Conservation (phyloP, 768 basidiomycete genomes). For the Russula vinacea region DNA sequence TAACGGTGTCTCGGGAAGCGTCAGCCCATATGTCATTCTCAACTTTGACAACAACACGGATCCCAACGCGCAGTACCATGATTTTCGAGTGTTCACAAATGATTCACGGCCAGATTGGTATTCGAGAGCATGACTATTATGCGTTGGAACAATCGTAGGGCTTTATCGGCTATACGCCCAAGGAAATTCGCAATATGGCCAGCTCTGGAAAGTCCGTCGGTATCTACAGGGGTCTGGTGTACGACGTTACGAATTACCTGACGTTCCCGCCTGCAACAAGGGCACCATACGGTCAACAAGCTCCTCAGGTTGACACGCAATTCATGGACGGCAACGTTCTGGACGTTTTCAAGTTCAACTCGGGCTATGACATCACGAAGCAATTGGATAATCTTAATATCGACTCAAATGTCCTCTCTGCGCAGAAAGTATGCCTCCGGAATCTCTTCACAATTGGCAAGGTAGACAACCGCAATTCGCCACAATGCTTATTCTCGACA, state of each 20-base stretch:
- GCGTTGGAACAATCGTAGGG: constrained; percentile 89
- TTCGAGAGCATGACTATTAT: constrained; percentile 90
- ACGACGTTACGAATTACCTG: constrained; percentile 83
- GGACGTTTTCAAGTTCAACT: constrained; percentile 68
- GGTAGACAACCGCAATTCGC: constrained; percentile 87
- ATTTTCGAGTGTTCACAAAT: constrained; percentile 85
- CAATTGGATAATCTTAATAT: constrained; percentile 59
- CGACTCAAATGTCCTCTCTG: constrained; percentile 53
- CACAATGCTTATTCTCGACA: constrained; percentile 87
- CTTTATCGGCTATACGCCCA: constrained; percentile 80
- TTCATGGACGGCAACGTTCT: constrained; percentile 76
- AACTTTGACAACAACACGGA: constrained; percentile 75
- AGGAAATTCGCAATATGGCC: constrained; percentile 70
- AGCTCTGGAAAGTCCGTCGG: constrained; percentile 61
- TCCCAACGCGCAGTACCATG: constrained; percentile 81
- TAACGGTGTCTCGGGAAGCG: constrained; percentile 73
- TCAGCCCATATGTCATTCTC: constrained; percentile 75
- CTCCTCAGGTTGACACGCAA: constrained; percentile 43
- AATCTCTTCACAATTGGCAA: constrained; percentile 91
- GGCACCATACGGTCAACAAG: constrained; percentile 48
- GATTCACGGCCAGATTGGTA: constrained; percentile 99
- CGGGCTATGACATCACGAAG: constrained; percentile 82
- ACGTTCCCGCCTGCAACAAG: constrained; percentile 57
- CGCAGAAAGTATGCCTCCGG: constrained; percentile 85
- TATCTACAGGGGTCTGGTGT: constrained; percentile 84